Conservation (phyloP, 2,329 filamentous ascomycete species). For the Huntiella decipiens region DNA sequence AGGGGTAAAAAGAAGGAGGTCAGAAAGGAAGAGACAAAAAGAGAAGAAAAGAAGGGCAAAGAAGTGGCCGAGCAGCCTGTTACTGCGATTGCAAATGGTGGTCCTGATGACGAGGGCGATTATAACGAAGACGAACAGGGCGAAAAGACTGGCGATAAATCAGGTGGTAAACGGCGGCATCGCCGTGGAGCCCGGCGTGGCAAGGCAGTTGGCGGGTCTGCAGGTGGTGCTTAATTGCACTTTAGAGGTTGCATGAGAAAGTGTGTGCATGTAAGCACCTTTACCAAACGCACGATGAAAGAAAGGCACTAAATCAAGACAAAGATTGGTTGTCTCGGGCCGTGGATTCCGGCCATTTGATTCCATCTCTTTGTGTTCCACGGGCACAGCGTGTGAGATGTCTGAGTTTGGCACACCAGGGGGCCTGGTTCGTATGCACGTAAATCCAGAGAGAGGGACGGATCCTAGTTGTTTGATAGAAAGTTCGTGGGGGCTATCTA, state of each 20-base stretch:
- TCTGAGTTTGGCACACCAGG: too few relatives aligned
- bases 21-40: constrained; percentile 13
- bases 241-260: too few relatives aligned
- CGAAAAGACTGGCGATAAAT: constrained; percentile 1
- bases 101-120: not conserved
- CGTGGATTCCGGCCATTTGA: too few relatives aligned
- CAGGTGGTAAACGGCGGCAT: constrained; percentile 11
- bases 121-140: not conserved
- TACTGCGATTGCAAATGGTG: constrained; percentile 12
- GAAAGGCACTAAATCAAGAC: not conserved
- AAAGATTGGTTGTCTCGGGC: not conserved
- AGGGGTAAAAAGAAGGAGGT: constrained; percentile 9
- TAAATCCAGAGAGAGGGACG: too few relatives aligned
- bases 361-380: too few relatives aligned
- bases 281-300: not conserved
- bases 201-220: not conserved
- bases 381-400: too few relatives aligned
- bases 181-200: constrained; percentile 11
- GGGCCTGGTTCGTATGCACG: too few relatives aligned
- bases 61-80: constrained; percentile 13
- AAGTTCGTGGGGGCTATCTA: too few relatives aligned
- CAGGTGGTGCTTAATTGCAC: too few relatives aligned
- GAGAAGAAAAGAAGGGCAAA: constrained; percentile 15
- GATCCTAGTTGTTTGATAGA: too few relatives aligned
- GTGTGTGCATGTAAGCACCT: too few relatives aligned